A percentile compares a stretch with the other conserved stretches of the same genome.
Evolutionary conservation across 257 asterid genomes (phyloP).

Genomic region (Ilex aquifolium): DNA sequence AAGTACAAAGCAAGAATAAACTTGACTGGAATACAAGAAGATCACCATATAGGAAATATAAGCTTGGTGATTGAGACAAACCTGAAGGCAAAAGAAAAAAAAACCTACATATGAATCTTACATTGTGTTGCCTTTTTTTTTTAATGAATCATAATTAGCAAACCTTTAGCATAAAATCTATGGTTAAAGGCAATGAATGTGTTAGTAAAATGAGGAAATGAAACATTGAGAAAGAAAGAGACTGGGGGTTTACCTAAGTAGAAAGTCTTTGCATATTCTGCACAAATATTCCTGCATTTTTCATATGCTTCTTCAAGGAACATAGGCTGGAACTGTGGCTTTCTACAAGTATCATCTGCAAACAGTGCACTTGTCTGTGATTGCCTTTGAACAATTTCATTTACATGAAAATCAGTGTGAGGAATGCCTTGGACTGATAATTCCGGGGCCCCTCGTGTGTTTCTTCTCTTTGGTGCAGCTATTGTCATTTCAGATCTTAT

Average conservation of each 20-base stretch:
- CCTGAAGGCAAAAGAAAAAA: too few species aligned
- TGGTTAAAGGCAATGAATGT: too few species aligned
- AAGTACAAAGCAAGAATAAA: too few species aligned
- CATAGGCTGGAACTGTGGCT: constrained; percentile 36
- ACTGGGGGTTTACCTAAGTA: constrained; percentile 40
- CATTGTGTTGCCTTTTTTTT: too few species aligned
- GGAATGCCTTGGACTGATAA: constrained; percentile 39
- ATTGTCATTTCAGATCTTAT: constrained; percentile 19
- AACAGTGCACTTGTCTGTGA: constrained; percentile 17
- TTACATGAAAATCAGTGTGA: constrained; percentile 31
- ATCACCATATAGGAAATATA: too few species aligned
- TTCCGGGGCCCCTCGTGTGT: constrained; percentile 20
- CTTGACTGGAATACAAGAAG: too few species aligned
- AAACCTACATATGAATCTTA: too few species aligned
- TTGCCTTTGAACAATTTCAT: constrained; percentile 55
- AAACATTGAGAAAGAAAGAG: too few species aligned
- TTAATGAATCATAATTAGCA: too few species aligned
- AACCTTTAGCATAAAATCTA: too few species aligned
- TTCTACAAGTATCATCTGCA: constrained; percentile 10
- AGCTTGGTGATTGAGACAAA: too few species aligned
- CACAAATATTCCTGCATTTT: constrained; percentile 68
- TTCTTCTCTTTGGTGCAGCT: constrained; percentile 37
- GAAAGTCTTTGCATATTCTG: constrained; percentile 82
- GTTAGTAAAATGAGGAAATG: too few species aligned
- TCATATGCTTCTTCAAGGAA: constrained; percentile 69